Evolutionary conservation across 768 basidiomycete genomes (phyloP), one percentile per base, ranked within the genome.

Genomic region (Panaeolus cyanescens): DNA sequence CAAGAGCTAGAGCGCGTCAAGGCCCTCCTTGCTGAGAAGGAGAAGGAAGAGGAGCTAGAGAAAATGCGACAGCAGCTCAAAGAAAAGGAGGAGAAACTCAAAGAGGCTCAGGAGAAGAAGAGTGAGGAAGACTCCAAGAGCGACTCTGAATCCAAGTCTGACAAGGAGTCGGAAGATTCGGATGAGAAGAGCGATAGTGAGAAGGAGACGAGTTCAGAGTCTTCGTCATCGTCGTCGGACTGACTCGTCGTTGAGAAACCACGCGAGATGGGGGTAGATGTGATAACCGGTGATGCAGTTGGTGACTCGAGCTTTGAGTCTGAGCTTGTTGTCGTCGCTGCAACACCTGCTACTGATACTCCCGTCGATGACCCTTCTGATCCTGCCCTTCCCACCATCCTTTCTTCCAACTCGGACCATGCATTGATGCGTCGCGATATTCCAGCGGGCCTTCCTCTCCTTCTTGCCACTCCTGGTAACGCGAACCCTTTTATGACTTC

Each of bases 1-100:
- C 73, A 79, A 25, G 84, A 86, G 73, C 74, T 84, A 34, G 76
- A 81, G 68, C 82, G 80, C 63, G 79, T 85, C 68, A 82, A 82
- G 63, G 77, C 78, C 59, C 76, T 82, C 34, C 67, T 81, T 10
- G 79, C 80, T 15, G 83, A 85, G 64, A 85, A 84, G 69, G 86
- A 85, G 73, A 76, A 79, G 57, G 83, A 76, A 66, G 77, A 72
- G 63, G 80, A 78, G 65, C 66, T 76, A 20, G 73, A 74, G 65
- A 74, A 75, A 67, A 73, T 82, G 72, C 68, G 74, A 40, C 74
- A 79, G 55, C 75, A 77, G 55, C 74, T 80, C 56, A 80, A 75
- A 61, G 79, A 84, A 68, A 79, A 77, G 60, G 81, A 79, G 61
- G 74, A 75, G 19, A 75, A 74, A 54, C 67, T 70, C 54, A 70